phyloP scores from a whole-genome alignment of 208 protist species.

The Crithidia brevicula region DNA sequence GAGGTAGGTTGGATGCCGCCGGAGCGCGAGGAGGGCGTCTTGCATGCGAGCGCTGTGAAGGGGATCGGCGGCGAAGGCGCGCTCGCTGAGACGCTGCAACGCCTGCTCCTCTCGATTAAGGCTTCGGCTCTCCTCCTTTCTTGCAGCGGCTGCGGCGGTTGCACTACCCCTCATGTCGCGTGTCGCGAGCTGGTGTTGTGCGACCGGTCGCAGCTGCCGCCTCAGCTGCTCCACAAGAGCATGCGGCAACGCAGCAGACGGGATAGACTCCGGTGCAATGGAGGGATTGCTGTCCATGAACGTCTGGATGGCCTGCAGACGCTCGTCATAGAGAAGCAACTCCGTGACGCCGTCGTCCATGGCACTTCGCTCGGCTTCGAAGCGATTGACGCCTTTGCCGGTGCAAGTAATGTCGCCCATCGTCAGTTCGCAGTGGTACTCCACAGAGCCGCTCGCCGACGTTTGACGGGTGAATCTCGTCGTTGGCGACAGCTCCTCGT shows the following conservation, averaged over 20 bases:
- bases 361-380: slow-evolving; percentile 74
- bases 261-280: slow-evolving; percentile 46
- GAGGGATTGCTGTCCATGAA: slow-evolving; percentile 57
- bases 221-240: slow-evolving; percentile 28
- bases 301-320: slow-evolving; percentile 53
- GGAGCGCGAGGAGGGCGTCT: slow-evolving; percentile 37
- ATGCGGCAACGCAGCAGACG: slow-evolving; percentile 39
- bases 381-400: slow-evolving; percentile 69
- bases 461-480: slow-evolving; percentile 37
- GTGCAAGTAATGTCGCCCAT: slow-evolving; percentile 52
- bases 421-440: slow-evolving; percentile 52
- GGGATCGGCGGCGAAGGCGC: slow-evolving; percentile 24
- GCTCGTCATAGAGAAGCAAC: slow-evolving; percentile 70
- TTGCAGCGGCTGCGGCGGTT: not conserved
- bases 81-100: slow-evolving; percentile 16
- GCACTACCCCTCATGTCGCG: not conserved
- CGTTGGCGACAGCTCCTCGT: slow-evolving; percentile 13
- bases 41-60: slow-evolving; percentile 45
- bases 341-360: slow-evolving; percentile 51
- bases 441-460: not conserved
- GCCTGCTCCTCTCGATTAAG: slow-evolving; percentile 22
- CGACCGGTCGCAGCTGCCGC: slow-evolving; percentile 15
- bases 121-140: not conserved
- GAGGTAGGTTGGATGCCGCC: slow-evolving; percentile 57
- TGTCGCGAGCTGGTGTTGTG: not conserved